phyloP scores from a whole-genome alignment of 495 filamentous ascomycete genomes.

The Penicillium manginii region DNA sequence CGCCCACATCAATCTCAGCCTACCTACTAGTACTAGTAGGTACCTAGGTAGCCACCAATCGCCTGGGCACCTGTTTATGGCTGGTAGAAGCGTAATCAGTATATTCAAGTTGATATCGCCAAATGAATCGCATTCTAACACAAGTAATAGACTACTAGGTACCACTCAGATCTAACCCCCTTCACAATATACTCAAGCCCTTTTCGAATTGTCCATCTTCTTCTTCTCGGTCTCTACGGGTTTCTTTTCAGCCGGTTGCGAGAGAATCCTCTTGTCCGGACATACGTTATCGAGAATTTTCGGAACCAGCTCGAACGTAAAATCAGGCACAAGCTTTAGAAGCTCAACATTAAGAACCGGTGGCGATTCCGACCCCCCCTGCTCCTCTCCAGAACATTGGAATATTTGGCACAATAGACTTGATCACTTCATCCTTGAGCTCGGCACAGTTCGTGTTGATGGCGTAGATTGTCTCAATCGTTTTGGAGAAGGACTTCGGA shows the following conservation, averaged over 20 bases:
- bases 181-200: too few relatives aligned
- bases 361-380: too few relatives aligned
- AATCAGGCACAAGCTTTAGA: background rate
- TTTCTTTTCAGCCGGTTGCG: background rate
- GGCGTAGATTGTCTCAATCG: background rate
- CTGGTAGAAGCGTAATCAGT: too few relatives aligned
- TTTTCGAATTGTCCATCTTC: background rate
- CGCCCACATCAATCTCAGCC: too few relatives aligned
- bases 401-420: background rate
- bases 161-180: too few relatives aligned
- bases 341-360: background rate
- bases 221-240: background rate
- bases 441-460: background rate
- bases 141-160: too few relatives aligned
- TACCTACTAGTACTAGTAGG: too few relatives aligned
- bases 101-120: too few relatives aligned
- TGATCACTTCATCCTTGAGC: background rate
- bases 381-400: background rate
- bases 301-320: background rate
- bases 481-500: background rate
- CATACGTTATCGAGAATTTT: background rate
- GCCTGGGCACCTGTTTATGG: too few relatives aligned
- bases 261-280: background rate
- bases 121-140: too few relatives aligned
- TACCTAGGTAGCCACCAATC: too few relatives aligned